These are phyloP conservation scores for Colletotrichum lupini DNA, from an alignment of 2,329 filamentous ascomycete species.

Conservation along the genomic window DNA sequence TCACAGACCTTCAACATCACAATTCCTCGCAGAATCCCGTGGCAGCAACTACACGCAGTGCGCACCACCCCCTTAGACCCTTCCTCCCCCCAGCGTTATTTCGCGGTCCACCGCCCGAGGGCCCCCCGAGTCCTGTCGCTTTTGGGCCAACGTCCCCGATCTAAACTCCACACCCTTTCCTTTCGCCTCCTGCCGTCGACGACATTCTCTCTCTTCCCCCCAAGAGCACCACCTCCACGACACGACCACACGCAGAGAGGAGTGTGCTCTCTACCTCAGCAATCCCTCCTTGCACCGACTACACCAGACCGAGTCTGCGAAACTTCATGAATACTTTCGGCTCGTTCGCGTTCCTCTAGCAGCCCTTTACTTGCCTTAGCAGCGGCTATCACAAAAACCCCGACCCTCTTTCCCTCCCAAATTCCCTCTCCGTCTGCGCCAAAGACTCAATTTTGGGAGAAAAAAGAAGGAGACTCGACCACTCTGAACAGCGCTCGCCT, in stretches of 20 bases:
- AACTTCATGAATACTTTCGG: conserved; percentile 16
- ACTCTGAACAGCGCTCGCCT: conserved; percentile 17
- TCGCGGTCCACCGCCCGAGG: conserved; percentile 34
- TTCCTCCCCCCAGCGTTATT: conserved; percentile 32
- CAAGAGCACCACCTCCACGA: conserved; percentile 31
- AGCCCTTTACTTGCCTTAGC: conserved; percentile 26
- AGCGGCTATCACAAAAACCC: conserved; percentile 9
- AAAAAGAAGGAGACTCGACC: conserved; percentile 21
- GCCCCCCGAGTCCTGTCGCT: conserved; percentile 32
- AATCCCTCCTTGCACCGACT: background rate
- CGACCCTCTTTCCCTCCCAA: conserved; percentile 17
- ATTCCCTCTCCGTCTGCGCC: conserved; percentile 20
- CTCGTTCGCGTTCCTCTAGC: conserved; percentile 18
- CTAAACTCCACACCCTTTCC: conserved; percentile 35
- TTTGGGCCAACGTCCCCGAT: conserved; percentile 35
- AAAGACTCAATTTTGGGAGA: background rate
- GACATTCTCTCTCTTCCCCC: conserved; percentile 33
- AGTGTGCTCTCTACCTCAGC: conserved; percentile 12
- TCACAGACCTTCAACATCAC: background rate
- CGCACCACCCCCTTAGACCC: conserved; percentile 30
- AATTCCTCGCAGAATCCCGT: conserved; percentile 3
- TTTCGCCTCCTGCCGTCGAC: conserved; percentile 34
- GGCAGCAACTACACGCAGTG: conserved; percentile 14
- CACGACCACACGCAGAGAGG: conserved; percentile 12
- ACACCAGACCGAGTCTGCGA: background rate